Base-by-base conservation (phyloP, 768 basidiomycete species). In the Suillus americanus region DNA sequence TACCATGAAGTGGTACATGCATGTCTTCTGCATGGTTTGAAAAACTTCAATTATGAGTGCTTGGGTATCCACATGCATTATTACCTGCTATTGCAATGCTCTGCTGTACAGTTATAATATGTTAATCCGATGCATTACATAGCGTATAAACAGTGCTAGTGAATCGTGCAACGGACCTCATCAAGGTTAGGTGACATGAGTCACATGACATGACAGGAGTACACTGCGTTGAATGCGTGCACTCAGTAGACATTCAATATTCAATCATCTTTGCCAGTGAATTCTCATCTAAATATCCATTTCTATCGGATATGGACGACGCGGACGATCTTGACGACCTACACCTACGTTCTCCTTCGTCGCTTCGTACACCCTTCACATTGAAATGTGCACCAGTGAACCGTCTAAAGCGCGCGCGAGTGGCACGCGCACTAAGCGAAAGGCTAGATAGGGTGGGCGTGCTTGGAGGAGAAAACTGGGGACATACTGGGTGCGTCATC, bases 371-470 rank as follows among this genome's bases (percentile, higher is more conserved):
- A 28, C 40, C 57, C 12, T 30, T 18, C 28, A 59, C 57, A 6
- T 41, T 59, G 25, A 59, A 59, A 59, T 59, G 28, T 28, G 57
- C 57, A 59, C 40, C 57, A 13, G 38, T 30, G 2, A 61, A 64
- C 14, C 63, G 46, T 23, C 28, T 67, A 64, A 65, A 65, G 20
- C 60, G 62, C 9, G 28, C 41, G 30, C 64, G 72, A 3, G 64
- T 74, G 18, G 66, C 69, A 1, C 20, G 56, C 12, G 69, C 72
- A 16, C 59, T 68, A 7, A 53, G 64, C 14, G 67, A 73, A 25
- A 68, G 72, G 16, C 67, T 86, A 50, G 91, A 95, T 73, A 79
- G 90, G 69, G 87, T 91, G 3, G 87, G 89, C 67, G 88, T 92
- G 20, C 82, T 96, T 1, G 93, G 92, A 8, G 79, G 82, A 48